These are phyloP conservation scores for Dendrobium catenatum DNA, from an alignment of 106 monocot species.

Conservation along the genomic window DNA sequence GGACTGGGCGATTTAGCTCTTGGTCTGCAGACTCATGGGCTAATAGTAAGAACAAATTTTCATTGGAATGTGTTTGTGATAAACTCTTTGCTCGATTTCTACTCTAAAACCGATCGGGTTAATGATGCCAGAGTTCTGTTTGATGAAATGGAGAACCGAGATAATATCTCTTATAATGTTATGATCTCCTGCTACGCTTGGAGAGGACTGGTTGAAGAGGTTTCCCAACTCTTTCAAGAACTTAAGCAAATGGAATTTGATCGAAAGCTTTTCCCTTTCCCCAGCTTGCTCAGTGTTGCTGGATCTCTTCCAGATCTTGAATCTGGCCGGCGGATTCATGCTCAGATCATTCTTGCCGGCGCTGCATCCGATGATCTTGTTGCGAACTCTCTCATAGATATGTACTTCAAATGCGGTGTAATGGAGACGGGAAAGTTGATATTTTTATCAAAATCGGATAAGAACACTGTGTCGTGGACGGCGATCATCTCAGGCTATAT, in stretches of 20 bases:
- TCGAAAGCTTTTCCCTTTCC: slow-evolving; percentile 45
- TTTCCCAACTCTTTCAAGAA: slow-evolving; percentile 42
- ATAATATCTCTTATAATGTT: slow-evolving; percentile 75
- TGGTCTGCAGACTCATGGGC: slow-evolving; percentile 60
- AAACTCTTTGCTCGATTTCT: slow-evolving; percentile 79
- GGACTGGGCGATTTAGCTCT: slow-evolving; percentile 49
- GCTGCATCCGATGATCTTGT: slow-evolving; percentile 34
- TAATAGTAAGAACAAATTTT: slow-evolving; percentile 49
- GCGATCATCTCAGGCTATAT: slow-evolving; percentile 67
- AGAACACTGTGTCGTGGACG: slow-evolving; percentile 68
- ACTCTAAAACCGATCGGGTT: slow-evolving; percentile 51
- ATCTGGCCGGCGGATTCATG: slow-evolving; percentile 68
- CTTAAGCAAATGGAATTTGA: slow-evolving; percentile 38
- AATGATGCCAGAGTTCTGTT: slow-evolving; percentile 46
- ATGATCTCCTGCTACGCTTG: slow-evolving; percentile 69
- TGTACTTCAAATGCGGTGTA: slow-evolving; percentile 76
- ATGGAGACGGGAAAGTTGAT: slow-evolving; percentile 42
- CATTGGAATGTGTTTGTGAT: slow-evolving; percentile 69
- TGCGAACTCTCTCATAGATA: slow-evolving; percentile 61
- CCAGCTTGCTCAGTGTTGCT: slow-evolving; percentile 52
- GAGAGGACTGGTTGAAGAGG: slow-evolving; percentile 29
- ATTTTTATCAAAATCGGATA: slow-evolving; percentile 26
- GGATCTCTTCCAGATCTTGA: slow-evolving; percentile 25
- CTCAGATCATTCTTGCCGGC: slow-evolving; percentile 32
- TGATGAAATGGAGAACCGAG: slow-evolving; percentile 46